Conservation (phyloP, 2,329 filamentous ascomycete genomes). For the Westerdykella ornata region DNA sequence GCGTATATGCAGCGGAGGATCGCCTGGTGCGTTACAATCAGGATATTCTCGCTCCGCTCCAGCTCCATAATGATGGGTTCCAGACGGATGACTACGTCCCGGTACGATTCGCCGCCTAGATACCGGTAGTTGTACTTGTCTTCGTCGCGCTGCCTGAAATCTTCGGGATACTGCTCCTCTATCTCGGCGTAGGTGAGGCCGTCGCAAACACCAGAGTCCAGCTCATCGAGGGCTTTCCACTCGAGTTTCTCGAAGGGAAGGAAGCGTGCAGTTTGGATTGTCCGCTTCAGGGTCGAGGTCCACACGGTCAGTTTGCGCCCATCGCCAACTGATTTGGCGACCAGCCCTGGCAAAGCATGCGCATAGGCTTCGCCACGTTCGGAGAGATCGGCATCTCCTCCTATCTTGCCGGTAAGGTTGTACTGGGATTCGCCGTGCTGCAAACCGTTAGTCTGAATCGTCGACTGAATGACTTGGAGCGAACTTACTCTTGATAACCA, state of each 20-base stretch:
- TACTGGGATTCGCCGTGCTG: constrained; percentile 92
- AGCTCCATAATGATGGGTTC: constrained; percentile 99
- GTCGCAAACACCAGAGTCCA: constrained; percentile 94
- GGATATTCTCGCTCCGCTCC: constrained; percentile 89
- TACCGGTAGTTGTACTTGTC: constrained; percentile 99
- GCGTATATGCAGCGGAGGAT: constrained; percentile 96
- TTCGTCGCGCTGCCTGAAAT: constrained; percentile 90
- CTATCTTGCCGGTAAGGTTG: constrained; percentile 85
- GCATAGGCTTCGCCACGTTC: constrained; percentile 83
- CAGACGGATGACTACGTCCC: constrained; percentile 92
- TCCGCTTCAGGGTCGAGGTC: constrained; percentile 73
- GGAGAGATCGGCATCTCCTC: constrained; percentile 83
- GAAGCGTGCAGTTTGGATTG: constrained; percentile 83
- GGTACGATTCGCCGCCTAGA: constrained; percentile 89
- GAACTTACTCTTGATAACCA: constrained; percentile 81
- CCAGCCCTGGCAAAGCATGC: constrained; percentile 72
- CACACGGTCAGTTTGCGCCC: constrained; percentile 61
- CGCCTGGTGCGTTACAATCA: constrained; percentile 96
- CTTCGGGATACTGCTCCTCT: constrained; percentile 81
- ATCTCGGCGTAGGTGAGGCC: constrained; percentile 95
- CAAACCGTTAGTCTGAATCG: constrained; percentile 10
- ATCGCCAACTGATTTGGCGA: constrained; percentile 79
- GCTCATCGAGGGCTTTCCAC: constrained; percentile 97
- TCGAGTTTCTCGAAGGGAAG: constrained; percentile 91
- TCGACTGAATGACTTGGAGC: background rate